A percentile compares a stretch with the other conserved stretches of the same genome.
Evolutionary conservation across 169 alveolate genomes (phyloP).

Genomic region (Cryptosporidium muris): DNA sequence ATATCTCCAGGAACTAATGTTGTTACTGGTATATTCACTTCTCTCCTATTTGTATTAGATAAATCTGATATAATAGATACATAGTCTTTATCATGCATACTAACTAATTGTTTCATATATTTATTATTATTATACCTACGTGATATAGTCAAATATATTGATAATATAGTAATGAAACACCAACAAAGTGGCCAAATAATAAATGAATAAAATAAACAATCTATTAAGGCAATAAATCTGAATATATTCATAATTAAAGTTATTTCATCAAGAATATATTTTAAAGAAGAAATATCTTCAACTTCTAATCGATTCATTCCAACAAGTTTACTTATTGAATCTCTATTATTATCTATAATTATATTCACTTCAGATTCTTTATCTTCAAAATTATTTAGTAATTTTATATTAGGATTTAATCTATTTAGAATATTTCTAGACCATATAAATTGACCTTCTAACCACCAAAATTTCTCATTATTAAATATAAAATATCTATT

Average conservation of each 20-base stretch:
- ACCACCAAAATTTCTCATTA: slow-evolving; percentile 53
- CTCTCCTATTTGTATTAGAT: background rate
- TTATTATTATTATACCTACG: background rate
- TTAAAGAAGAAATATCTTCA: background rate
- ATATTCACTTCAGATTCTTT: slow-evolving; percentile 8
- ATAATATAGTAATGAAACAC: slow-evolving; percentile 33
- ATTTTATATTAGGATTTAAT: background rate
- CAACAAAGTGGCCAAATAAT: slow-evolving; percentile 70
- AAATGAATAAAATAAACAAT: slow-evolving; percentile 42
- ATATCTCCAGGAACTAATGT: slow-evolving; percentile 81
- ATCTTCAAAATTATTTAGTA: background rate
- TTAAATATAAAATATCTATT: slow-evolving; percentile 19
- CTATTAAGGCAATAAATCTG: slow-evolving; percentile 33
- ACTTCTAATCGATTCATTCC: slow-evolving; percentile 30
- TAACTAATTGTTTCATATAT: slow-evolving; percentile 18
- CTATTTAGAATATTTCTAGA: slow-evolving; percentile 31
- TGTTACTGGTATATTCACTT: background rate
- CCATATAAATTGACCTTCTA: slow-evolving; percentile 31
- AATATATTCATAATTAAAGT: slow-evolving; percentile 12
- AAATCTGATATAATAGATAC: slow-evolving; percentile 1
- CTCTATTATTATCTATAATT: slow-evolving; percentile 3
- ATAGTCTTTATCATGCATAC: slow-evolving; percentile 20
- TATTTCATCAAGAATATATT: slow-evolving; percentile 9
- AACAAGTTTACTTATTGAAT: slow-evolving; percentile 27
- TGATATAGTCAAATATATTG: slow-evolving; percentile 40